These are phyloP conservation scores for Xylariaceae sp. DNA, from an alignment of 2,329 filamentous ascomycete genomes.

Conservation along the genomic window DNA sequence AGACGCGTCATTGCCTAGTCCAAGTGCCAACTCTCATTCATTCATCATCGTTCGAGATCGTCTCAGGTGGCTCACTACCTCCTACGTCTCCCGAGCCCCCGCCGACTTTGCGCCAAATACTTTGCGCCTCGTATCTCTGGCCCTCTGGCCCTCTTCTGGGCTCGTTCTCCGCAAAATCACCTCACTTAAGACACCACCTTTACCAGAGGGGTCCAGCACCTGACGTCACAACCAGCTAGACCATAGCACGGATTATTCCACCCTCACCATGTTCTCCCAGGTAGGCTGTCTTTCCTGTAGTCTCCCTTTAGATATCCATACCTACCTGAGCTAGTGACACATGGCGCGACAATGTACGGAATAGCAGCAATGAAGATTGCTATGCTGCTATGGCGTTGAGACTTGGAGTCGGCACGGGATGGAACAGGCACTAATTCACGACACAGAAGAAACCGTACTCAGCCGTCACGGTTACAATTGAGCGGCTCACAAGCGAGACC, in stretches of 20 bases:
- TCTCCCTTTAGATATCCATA: neutral
- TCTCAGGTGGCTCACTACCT: neutral
- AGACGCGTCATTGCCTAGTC: neutral
- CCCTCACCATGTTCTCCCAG: slow-evolving; percentile 21
- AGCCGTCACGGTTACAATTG: slow-evolving; percentile 87
- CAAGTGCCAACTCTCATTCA: neutral
- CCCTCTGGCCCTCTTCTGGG: neutral
- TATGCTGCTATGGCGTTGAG: neutral
- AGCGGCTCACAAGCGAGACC: slow-evolving; percentile 81
- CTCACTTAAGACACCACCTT: neutral
- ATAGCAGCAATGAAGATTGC: too few relatives aligned
- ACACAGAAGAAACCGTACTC: slow-evolving; percentile 78
- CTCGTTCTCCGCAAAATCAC: neutral
- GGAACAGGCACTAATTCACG: slow-evolving; percentile 2
- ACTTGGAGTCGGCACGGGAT: neutral
- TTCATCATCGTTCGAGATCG: neutral
- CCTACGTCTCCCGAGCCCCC: neutral
- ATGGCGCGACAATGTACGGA: neutral
- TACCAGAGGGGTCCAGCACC: neutral
- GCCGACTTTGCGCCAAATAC: neutral
- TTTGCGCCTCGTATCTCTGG: neutral
- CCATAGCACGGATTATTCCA: neutral
- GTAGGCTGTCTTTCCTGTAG: slow-evolving; percentile 6
- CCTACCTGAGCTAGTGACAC: neutral
- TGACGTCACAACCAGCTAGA: slow-evolving; percentile 13